Percentiles rank a stretch among this genome's conserved stretches.
Evolutionary conservation across 208 protist genomes (phyloP).

Genomic region (Acanthamoeba triangularis): DNA sequence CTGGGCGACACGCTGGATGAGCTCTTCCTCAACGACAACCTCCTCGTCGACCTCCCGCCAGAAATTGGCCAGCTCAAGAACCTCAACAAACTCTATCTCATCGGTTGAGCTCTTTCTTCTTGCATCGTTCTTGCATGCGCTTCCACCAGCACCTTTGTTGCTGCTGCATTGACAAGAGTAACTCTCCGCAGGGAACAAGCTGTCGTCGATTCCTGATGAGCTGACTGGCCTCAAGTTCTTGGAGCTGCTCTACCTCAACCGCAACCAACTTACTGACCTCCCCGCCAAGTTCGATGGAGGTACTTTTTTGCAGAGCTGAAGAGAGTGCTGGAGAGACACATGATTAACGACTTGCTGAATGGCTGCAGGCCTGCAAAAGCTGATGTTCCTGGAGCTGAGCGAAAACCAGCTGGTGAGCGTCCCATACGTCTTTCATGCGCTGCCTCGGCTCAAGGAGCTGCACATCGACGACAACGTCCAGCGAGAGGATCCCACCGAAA

Average conservation of each 20-base stretch:
- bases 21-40: conserved; percentile 8
- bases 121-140: no score
- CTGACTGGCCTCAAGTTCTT: conserved; percentile 18
- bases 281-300: background rate
- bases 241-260: conserved; percentile 39
- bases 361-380: background rate
- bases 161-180: background rate
- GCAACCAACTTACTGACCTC: background rate
- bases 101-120: background rate
- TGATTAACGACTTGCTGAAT: background rate
- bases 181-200: background rate
- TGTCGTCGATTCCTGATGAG: background rate
- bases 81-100: conserved; percentile 44
- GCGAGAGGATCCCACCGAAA: no score
- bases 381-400: conserved; percentile 17
- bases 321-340: background rate
- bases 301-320: no score
- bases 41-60: background rate
- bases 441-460: conserved; percentile 1
- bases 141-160: background rate
- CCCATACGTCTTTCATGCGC: background rate
- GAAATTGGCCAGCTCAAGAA: conserved; percentile 34
- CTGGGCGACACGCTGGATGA: conserved; percentile 34
- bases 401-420: background rate
- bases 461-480: background rate